Conservation (phyloP, 139 green algal species). For the Picochlorum sp. region DNA sequence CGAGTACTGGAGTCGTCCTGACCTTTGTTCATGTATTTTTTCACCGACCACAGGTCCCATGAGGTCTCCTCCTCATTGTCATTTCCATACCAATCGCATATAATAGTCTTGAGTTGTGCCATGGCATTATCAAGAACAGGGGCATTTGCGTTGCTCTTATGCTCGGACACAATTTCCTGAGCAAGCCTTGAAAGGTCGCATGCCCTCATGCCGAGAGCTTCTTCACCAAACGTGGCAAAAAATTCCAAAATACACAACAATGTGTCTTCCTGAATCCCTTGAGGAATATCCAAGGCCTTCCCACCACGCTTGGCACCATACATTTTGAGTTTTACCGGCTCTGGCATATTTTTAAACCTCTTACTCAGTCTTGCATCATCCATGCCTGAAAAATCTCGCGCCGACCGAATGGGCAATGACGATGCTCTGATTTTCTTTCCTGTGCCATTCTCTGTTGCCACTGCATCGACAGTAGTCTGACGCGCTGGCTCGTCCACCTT, state of each 20-base stretch:
- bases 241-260: conserved; percentile 3
- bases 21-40: not conserved
- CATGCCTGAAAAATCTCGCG: no score
- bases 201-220: not conserved
- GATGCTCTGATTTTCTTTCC: not conserved
- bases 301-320: not conserved
- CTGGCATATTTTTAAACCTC: not conserved
- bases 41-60: not conserved
- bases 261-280: not conserved
- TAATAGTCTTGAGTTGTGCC: not conserved
- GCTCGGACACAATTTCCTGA: not conserved
- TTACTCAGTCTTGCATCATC: no score
- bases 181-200: not conserved
- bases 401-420: no score
- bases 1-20: not conserved
- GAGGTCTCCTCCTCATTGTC: not conserved
- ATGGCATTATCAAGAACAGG: not conserved
- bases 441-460: not conserved
- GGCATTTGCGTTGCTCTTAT: not conserved
- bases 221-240: not conserved
- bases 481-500: not conserved
- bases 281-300: not conserved
- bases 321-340: not conserved
- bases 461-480: not conserved
- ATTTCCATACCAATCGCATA: not conserved